Evolutionary conservation across 495 filamentous ascomycete genomes (phyloP).

Genomic region (Hypoxylon lenormandii): DNA sequence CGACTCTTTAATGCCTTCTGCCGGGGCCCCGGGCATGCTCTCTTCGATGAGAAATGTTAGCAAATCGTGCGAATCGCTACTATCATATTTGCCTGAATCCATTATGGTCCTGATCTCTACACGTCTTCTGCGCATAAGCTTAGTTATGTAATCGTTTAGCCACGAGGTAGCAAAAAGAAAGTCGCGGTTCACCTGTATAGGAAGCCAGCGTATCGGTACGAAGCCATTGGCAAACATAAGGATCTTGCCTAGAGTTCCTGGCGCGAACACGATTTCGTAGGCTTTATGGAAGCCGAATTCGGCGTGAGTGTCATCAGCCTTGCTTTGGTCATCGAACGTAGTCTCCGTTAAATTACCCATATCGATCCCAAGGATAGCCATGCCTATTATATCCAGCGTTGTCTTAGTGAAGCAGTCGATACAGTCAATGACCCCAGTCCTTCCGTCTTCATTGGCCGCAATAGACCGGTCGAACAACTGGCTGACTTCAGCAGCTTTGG

Average conservation of each 20-base stretch:
- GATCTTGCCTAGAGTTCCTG: conserved; percentile 43
- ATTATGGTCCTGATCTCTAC: conserved; percentile 6
- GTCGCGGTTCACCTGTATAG: conserved; percentile 41
- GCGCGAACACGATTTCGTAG: conserved; percentile 43
- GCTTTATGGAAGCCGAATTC: conserved; percentile 24
- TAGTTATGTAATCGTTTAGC: conserved; percentile 48
- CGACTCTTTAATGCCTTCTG: conserved; percentile 29
- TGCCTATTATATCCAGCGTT: conserved; percentile 78
- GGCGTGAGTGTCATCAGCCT: not conserved
- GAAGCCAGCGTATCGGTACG: conserved; percentile 48
- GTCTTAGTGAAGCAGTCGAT: conserved; percentile 30
- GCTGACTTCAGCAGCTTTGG: not conserved
- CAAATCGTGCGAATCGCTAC: conserved; percentile 26
- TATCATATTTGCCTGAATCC: conserved; percentile 6
- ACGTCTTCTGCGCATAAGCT: conserved; percentile 64
- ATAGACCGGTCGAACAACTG: conserved; percentile 21
- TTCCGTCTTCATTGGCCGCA: not conserved
- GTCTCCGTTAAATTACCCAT: conserved; percentile 67
- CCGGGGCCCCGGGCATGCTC: conserved; percentile 17
- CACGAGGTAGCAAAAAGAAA: conserved; percentile 37
- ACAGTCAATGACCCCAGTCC: conserved; percentile 1
- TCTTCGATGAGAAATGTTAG: conserved; percentile 41
- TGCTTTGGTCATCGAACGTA: not conserved
- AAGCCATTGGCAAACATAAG: conserved; percentile 40
- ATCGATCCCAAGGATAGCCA: conserved; percentile 74